phyloP scores from a whole-genome alignment of 2,329 filamentous ascomycete genomes.

The Xylariaceae sp. region DNA sequence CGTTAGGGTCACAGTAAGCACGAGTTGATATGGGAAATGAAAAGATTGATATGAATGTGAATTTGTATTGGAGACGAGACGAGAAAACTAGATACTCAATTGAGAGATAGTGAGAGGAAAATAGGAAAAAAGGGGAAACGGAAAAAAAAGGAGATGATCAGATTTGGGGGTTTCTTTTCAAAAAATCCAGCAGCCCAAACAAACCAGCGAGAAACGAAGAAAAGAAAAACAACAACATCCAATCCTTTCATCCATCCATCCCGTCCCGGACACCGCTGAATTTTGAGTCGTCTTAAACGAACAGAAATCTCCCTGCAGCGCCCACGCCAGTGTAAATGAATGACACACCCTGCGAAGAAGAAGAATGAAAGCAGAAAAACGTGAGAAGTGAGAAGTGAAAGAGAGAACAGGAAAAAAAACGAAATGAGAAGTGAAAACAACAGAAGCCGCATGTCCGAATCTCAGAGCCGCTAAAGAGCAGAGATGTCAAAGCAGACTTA shows the following conservation, averaged over 20 bases:
- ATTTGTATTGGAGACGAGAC: conserved; percentile 15
- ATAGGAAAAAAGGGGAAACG: too few relatives aligned
- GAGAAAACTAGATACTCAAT: conserved; percentile 1
- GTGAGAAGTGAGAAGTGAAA: background rate
- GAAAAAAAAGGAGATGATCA: background rate
- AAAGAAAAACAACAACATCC: too few relatives aligned
- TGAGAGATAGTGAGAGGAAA: background rate
- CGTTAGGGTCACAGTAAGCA: conserved; percentile 2
- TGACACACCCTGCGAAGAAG: conserved; percentile 2
- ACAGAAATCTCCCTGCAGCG: conserved; percentile 8
- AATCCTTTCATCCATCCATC: too few relatives aligned
- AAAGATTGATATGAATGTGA: background rate
- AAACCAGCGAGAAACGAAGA: conserved; percentile 8
- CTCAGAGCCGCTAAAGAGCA: background rate
- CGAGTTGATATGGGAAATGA: background rate
- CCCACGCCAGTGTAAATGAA: conserved; percentile 7
- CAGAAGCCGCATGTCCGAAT: background rate
- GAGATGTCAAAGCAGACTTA: background rate
- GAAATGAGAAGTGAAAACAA: background rate
- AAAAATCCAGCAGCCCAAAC: background rate
- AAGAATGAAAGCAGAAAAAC: background rate
- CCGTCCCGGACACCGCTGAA: conserved; percentile 7
- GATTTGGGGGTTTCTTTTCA: background rate
- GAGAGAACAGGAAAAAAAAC: background rate
- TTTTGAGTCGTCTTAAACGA: background rate